These are phyloP conservation scores for Aphanomyces invadans DNA, from an alignment of 352 stramenopile species.

Conservation along the genomic window DNA sequence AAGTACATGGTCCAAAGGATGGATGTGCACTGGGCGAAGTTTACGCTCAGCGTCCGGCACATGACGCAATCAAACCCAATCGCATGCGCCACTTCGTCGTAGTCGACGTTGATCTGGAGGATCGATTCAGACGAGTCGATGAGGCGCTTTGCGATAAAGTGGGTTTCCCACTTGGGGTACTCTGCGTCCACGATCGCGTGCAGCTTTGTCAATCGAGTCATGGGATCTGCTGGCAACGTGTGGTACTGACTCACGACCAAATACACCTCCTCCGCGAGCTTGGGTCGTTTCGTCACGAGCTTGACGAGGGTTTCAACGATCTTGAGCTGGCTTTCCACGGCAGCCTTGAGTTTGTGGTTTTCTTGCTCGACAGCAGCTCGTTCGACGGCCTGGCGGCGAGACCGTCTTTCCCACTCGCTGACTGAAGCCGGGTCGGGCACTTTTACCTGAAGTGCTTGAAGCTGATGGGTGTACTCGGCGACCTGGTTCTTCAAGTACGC, in stretches of 20 bases:
- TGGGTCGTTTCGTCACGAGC: constrained; percentile 11
- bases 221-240: background rate
- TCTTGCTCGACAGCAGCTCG: background rate
- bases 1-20: background rate
- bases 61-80: background rate
- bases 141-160: constrained; percentile 7
- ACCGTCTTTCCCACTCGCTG: constrained; percentile 13
- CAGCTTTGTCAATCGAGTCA: background rate
- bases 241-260: constrained; percentile 3
- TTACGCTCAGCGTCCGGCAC: background rate
- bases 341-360: constrained; percentile 14
- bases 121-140: background rate
- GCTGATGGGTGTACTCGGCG: constrained; percentile 4
- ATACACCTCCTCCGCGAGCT: constrained; percentile 3
- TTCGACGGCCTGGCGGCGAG: constrained; percentile 3
- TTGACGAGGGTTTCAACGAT: constrained; percentile 9
- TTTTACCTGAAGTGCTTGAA: background rate
- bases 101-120: background rate
- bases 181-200: constrained; percentile 7
- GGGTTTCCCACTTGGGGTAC: background rate
- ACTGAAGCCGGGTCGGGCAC: background rate
- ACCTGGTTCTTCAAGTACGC: constrained; percentile 1
- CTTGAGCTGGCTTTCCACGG: constrained; percentile 14
- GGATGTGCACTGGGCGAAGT: background rate
- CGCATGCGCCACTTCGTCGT: background rate